Percentiles rank a stretch among this genome's conserved stretches.
These are phyloP conservation scores for Zalerion maritima DNA, from an alignment of 495 filamentous ascomycete genomes.

Conservation along the genomic window DNA sequence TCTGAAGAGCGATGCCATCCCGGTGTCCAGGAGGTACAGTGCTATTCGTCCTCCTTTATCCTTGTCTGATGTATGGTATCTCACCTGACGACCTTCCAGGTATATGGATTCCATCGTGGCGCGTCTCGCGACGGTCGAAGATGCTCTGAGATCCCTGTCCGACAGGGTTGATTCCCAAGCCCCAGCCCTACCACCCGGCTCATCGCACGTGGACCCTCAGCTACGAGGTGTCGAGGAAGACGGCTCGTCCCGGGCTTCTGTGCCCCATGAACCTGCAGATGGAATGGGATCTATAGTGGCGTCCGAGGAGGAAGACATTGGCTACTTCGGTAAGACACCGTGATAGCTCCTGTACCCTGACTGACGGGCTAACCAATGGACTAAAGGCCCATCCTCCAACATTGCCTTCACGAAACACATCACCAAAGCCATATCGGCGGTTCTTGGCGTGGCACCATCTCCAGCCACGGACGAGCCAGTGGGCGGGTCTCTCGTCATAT, in stretches of 20 bases:
- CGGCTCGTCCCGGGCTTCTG: no score
- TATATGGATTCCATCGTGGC: conserved; percentile 3
- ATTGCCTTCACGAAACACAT: conserved; percentile 30
- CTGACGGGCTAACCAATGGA: background rate
- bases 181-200: no score
- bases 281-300: conserved; percentile 28
- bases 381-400: conserved; percentile 31
- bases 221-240: no score
- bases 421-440: conserved; percentile 13
- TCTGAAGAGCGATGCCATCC: conserved; percentile 29
- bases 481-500: no score
- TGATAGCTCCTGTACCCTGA: no score
- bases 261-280: conserved; percentile 23
- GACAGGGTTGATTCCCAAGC: no score
- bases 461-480: no score
- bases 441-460: background rate
- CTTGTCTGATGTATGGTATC: no score
- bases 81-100: no score
- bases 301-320: conserved; percentile 30
- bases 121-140: conserved; percentile 12
- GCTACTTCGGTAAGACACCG: conserved; percentile 26
- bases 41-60: no score
- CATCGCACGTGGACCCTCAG: no score
- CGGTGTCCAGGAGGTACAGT: no score
- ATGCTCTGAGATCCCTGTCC: conserved; percentile 10